These are phyloP conservation scores for Gossypium mustelinum DNA, from an alignment of 345 rosid genomes.

Conservation along the genomic window DNA sequence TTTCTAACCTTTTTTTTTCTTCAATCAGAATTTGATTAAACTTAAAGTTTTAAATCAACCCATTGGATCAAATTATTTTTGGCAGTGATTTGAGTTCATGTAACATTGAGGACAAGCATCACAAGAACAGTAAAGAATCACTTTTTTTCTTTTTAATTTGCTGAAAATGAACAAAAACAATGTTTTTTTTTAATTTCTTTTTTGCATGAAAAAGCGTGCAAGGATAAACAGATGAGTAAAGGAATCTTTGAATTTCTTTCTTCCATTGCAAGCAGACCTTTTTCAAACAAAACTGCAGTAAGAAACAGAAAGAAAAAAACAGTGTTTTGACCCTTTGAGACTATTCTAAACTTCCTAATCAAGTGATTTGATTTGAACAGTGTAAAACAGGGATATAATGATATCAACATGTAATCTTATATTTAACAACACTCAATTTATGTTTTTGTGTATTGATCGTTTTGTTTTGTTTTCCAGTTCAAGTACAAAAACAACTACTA, in stretches of 20 bases:
- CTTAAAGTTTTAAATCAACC: slow-evolving; percentile 2
- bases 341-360: not conserved
- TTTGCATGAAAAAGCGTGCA: slow-evolving; percentile 5
- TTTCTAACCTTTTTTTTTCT: not conserved
- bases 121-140: not conserved
- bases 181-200: too few species aligned
- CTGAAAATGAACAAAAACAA: not conserved
- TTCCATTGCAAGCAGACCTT: not conserved
- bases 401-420: not conserved
- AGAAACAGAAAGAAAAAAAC: not conserved
- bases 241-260: slow-evolving; percentile 8
- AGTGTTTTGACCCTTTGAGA: not conserved
- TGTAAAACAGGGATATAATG: not conserved
- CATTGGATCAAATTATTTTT: not conserved
- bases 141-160: not conserved
- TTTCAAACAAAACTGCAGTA: not conserved
- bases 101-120: not conserved
- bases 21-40: not conserved
- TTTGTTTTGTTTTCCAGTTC: not conserved
- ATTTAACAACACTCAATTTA: too few species aligned
- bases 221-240: slow-evolving; percentile 6
- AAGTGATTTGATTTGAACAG: not conserved
- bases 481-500: not conserved
- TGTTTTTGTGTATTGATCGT: too few species aligned
- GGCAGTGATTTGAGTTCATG: not conserved